Percentiles rank a stretch among this genome's conserved stretches.
phyloP scores from a whole-genome alignment of 1,284 basidiomycete genomes.

The Microbotryum scabiosae region DNA sequence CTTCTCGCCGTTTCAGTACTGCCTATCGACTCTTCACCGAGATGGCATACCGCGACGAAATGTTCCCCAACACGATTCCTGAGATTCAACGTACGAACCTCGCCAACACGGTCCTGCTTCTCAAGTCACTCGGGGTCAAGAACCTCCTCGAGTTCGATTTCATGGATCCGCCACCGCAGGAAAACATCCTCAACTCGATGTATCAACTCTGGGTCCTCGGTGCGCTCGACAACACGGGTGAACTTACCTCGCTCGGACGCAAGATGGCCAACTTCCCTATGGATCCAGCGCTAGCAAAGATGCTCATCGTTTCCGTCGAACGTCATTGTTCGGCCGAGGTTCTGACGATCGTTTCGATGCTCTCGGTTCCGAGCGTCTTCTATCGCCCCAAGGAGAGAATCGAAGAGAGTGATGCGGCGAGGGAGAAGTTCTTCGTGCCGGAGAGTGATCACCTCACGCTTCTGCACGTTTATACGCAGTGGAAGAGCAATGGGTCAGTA shows the following conservation, averaged over 20 bases:
- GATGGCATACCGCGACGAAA: conserved; percentile 88
- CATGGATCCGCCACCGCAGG: conserved; percentile 86
- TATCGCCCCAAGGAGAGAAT: conserved; percentile 58
- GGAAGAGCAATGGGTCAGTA: conserved; percentile 83
- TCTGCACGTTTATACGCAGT: conserved; percentile 93
- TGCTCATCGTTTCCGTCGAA: conserved; percentile 84
- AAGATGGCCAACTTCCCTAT: conserved; percentile 97
- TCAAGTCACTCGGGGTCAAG: conserved; percentile 91
- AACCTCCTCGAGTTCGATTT: conserved; percentile 98
- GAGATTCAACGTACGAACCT: conserved; percentile 98
- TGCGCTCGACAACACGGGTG: conserved; percentile 94
- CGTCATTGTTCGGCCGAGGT: conserved; percentile 90
- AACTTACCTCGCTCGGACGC: conserved; percentile 79
- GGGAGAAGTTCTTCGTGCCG: conserved; percentile 97
- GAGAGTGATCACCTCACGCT: conserved; percentile 96
- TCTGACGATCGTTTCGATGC: conserved; percentile 97
- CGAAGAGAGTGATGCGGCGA: conserved; percentile 75
- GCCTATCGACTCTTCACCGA: conserved; percentile 97
- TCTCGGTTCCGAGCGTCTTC: conserved; percentile 65
- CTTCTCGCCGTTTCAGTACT: conserved; percentile 49
- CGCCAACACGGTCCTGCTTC: conserved; percentile 86
- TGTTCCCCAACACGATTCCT: conserved; percentile 93
- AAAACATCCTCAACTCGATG: conserved; percentile 95
- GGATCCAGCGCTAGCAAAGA: conserved; percentile 88
- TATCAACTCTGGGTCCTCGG: conserved; percentile 98